Conservation (phyloP, 306 rosid species). For the Arachis hypogaea region DNA sequence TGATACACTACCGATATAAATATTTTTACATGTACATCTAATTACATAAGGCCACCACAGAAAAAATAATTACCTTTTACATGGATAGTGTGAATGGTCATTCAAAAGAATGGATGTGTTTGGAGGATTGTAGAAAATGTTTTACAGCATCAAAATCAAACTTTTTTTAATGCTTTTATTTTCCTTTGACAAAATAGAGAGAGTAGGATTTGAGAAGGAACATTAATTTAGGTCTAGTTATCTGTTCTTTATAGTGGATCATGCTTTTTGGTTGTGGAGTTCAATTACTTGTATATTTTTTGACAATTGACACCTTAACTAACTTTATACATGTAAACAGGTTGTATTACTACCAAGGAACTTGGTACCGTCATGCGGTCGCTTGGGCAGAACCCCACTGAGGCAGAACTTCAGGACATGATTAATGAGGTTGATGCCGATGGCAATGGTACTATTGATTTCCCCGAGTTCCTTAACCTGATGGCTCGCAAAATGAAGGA, state of each 20-base stretch:
- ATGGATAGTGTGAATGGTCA: no score
- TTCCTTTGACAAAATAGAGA: neutral
- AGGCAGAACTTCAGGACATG: conserved; percentile 85
- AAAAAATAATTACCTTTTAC: no score
- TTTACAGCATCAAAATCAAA: no score
- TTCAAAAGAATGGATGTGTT: no score
- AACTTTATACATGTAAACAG: conserved; percentile 34
- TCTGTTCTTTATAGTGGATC: neutral
- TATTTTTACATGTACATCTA: no score
- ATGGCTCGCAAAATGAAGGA: conserved; percentile 90
- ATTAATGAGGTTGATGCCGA: conserved; percentile 88
- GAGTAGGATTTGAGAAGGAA: neutral
- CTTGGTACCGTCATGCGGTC: conserved; percentile 87
- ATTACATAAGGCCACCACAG: no score
- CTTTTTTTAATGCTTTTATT: no score
- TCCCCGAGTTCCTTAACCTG: conserved; percentile 77
- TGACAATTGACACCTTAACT: neutral
- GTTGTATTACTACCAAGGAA: conserved; percentile 83
- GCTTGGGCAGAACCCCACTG: conserved; percentile 85
- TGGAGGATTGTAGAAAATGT: no score
- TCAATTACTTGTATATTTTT: conserved; percentile 1
- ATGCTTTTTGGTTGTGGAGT: neutral
- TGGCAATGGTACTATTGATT: conserved; percentile 79
- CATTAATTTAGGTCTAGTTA: neutral
- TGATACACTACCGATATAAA: no score